These are phyloP conservation scores for Cucurbita argyrosperma DNA, from an alignment of 306 rosid species.

Conservation along the genomic window DNA sequence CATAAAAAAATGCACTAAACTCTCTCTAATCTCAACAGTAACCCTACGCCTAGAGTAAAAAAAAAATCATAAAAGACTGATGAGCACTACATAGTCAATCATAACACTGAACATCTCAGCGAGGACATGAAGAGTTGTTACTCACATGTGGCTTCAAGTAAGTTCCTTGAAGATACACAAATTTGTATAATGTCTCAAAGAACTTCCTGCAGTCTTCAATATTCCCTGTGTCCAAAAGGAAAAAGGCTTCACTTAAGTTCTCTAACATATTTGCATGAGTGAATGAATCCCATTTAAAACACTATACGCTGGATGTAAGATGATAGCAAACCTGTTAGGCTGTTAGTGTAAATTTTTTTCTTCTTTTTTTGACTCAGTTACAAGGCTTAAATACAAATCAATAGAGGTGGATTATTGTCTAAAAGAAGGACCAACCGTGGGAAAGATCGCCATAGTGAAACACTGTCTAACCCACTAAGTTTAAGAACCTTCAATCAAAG, in stretches of 20 bases:
- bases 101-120: not conserved
- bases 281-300: not conserved
- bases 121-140: conserved; percentile 12
- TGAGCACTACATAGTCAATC: not conserved
- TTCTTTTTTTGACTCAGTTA: not conserved
- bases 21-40: conserved; percentile 1
- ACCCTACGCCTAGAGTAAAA: not conserved
- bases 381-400: not conserved
- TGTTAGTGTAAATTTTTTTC: not conserved
- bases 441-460: not conserved
- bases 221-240: conserved; percentile 38
- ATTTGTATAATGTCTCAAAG: conserved; percentile 58
- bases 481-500: not conserved
- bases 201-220: conserved; percentile 54
- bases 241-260: not conserved
- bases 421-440: not conserved
- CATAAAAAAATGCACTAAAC: not conserved
- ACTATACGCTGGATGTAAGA: not conserved
- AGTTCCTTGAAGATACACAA: conserved; percentile 83
- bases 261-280: not conserved
- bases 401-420: not conserved
- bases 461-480: not conserved
- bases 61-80: not conserved
- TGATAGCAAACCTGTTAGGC: not conserved
- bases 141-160: conserved; percentile 91